Percentiles rank a stretch among this genome's conserved stretches.
These are phyloP conservation scores for Mortierella sp. DNA, from an alignment of 371 early-diverging fungal species.

Conservation along the genomic window DNA sequence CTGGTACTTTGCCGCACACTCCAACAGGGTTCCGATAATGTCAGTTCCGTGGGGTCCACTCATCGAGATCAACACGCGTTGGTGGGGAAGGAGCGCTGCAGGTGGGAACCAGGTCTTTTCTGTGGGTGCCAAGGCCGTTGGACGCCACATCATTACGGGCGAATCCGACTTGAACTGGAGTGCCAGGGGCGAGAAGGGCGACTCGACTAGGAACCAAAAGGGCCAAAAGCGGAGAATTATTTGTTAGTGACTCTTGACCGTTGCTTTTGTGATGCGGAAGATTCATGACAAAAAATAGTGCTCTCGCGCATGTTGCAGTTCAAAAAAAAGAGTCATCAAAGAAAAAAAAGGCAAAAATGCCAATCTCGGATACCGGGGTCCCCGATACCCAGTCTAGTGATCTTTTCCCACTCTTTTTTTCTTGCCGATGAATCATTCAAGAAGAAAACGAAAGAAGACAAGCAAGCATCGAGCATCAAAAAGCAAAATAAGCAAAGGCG, in stretches of 20 bases:
- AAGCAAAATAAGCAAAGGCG: conserved; percentile 3
- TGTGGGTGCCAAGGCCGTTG: conserved; percentile 39
- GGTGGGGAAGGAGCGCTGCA: conserved; percentile 65
- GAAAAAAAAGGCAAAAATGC: not conserved
- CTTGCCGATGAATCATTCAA: conserved; percentile 27
- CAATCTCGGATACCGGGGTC: conserved; percentile 3
- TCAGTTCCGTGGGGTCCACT: conserved; percentile 92
- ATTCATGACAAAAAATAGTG: conserved; percentile 10
- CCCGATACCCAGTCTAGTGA: not conserved
- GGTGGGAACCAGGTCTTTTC: conserved; percentile 60
- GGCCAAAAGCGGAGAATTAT: conserved; percentile 5
- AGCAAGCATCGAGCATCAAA: not conserved
- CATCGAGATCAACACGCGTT: conserved; percentile 77
- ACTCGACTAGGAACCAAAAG: not conserved
- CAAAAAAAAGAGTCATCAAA: conserved; percentile 5
- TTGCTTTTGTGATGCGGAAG: not conserved
- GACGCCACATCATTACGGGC: conserved; percentile 57
- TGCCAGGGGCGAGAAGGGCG: conserved; percentile 36
- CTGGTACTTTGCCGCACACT: conserved; percentile 77
- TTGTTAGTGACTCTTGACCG: not conserved
- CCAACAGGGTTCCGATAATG: conserved; percentile 85
- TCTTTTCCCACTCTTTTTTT: not conserved
- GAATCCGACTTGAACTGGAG: conserved; percentile 52
- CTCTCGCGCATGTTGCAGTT: not conserved
- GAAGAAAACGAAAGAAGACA: conserved; percentile 2